Base-by-base conservation (phyloP, 257 asterid species). In the Datura wrightii region DNA sequence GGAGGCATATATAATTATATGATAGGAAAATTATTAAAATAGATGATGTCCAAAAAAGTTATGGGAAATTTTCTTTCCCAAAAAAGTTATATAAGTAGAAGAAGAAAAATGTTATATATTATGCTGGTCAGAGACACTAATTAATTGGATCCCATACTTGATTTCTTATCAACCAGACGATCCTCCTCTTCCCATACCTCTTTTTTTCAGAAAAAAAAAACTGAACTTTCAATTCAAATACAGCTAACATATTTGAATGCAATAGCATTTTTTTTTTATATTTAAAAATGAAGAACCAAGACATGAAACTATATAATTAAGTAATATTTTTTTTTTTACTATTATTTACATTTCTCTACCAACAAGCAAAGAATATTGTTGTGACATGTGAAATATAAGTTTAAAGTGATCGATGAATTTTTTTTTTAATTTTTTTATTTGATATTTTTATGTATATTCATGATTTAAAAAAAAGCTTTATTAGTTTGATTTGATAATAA, bases 91-190 rank as follows among this genome's bases (percentile, higher is more conserved):
- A 58, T 1, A n/a, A 24, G 37, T 18, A 80, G 42, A 62, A 34
- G 0, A 11, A 62, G 46, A 44, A 81, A 24, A 42, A 81, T 81
- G 11, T 42, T 8, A 62, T 24, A 19, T 46, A 72, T 46, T 5
- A 16, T 46, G 58, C 19, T 44, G 37, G 82, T 76, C 82, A 50
- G 41, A 50, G 46, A 52, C 46, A 76, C 46, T 76, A 76, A 52
- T 76, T 31, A 76, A 76, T 52, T 50, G 58, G 44, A 31, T 76
- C 62, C 82, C 82, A 31, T 50, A 76, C 44, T 50, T 76, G 31
- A 50, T 76, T 24, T 76, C 81, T 48, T 24, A 48, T 19, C 80
- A 72, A 72, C 56, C 36, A 46, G 79, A 42, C 59, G 46, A 50
- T 74, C 81, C 7, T 74, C 42, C 14, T 48, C 62, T 31, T 76